A percentile compares a stretch with the other conserved stretches of the same genome.
Evolutionary conservation across 805 yeast genomes (phyloP).

Genomic region (Candida maltosa): DNA sequence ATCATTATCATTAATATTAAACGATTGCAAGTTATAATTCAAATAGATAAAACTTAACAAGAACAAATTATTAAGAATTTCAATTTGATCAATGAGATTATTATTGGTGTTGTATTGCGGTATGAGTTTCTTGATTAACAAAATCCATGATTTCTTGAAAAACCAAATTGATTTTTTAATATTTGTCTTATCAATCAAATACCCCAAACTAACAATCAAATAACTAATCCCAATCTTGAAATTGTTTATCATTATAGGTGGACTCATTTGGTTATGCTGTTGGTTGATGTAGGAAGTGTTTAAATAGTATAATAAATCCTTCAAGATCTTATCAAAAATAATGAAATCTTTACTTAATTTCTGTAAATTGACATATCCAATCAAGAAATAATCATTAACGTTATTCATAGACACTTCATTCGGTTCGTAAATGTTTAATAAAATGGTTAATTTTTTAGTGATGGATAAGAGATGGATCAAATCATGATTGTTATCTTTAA

Average conservation of each 20-base stretch:
- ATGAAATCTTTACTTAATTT: slow-evolving; percentile 11
- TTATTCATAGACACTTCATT: too few species aligned
- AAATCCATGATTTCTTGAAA: slow-evolving; percentile 45
- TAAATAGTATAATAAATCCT: slow-evolving; percentile 20
- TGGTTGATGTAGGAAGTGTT: slow-evolving; percentile 14
- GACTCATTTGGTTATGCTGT: neutral
- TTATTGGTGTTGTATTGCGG: slow-evolving; percentile 30
- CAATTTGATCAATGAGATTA: slow-evolving; percentile 25
- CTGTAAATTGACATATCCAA: slow-evolving; percentile 26
- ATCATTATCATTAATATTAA: slow-evolving; percentile 8
- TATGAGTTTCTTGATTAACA: slow-evolving; percentile 30
- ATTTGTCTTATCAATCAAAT: slow-evolving; percentile 20
- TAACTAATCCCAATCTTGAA: slow-evolving; percentile 40
- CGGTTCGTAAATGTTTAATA: too few species aligned
- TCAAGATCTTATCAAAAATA: slow-evolving; percentile 17
- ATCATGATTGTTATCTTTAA: slow-evolving; percentile 11
- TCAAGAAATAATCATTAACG: slow-evolving; percentile 26
- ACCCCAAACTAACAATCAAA: slow-evolving; percentile 45
- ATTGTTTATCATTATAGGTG: neutral
- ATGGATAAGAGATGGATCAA: slow-evolving; percentile 27
- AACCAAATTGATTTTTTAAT: slow-evolving; percentile 31
- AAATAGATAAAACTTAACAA: slow-evolving; percentile 42
- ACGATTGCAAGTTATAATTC: slow-evolving; percentile 28
- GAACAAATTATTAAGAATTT: slow-evolving; percentile 45
- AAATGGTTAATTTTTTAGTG: slow-evolving; percentile 20